Conservation (phyloP, 1,284 basidiomycete species). For the Filobasidium uniguttulatum region DNA sequence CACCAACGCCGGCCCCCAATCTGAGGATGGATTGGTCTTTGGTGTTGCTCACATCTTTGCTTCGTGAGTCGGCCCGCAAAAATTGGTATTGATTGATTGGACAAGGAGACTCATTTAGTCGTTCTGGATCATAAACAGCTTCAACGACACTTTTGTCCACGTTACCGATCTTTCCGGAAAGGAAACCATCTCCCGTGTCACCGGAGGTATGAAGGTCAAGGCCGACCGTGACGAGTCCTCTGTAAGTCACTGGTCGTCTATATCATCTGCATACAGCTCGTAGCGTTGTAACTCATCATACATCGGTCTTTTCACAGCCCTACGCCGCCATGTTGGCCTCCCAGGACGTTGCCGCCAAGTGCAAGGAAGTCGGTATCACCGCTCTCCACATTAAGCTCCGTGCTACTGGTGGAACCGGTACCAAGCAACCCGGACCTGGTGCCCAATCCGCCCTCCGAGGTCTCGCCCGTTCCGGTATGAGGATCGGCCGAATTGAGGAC, state of each 20-base stretch:
- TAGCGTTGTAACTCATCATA: background rate
- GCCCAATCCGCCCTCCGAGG: slow-evolving; percentile 97
- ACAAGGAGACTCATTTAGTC: slow-evolving; percentile 2
- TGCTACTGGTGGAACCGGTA: slow-evolving; percentile 95
- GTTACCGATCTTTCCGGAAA: slow-evolving; percentile 97
- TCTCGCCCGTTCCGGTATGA: slow-evolving; percentile 95
- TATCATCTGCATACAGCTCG: background rate
- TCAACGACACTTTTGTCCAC: slow-evolving; percentile 99
- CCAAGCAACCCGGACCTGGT: slow-evolving; percentile 97
- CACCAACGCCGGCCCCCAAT: slow-evolving; percentile 82
- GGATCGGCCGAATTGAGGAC: slow-evolving; percentile 90
- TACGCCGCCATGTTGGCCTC: slow-evolving; percentile 99
- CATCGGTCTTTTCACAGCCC: slow-evolving; percentile 32
- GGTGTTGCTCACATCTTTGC: slow-evolving; percentile 96
- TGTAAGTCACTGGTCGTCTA: slow-evolving; percentile 18
- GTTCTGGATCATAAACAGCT: slow-evolving; percentile 37
- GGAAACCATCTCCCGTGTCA: slow-evolving; percentile 97
- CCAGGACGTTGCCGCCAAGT: slow-evolving; percentile 88
- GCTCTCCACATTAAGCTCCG: slow-evolving; percentile 89
- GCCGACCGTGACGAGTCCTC: slow-evolving; percentile 99
- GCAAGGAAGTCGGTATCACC: slow-evolving; percentile 97
- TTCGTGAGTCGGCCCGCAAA: slow-evolving; percentile 40
- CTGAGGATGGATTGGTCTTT: slow-evolving; percentile 88
- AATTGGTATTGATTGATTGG: background rate
- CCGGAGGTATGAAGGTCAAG: slow-evolving; percentile 99